Evolutionary conservation across 306 rosid species (phyloP), one percentile per base, ranked within the genome.

Genomic region (Arachis hypogaea): DNA sequence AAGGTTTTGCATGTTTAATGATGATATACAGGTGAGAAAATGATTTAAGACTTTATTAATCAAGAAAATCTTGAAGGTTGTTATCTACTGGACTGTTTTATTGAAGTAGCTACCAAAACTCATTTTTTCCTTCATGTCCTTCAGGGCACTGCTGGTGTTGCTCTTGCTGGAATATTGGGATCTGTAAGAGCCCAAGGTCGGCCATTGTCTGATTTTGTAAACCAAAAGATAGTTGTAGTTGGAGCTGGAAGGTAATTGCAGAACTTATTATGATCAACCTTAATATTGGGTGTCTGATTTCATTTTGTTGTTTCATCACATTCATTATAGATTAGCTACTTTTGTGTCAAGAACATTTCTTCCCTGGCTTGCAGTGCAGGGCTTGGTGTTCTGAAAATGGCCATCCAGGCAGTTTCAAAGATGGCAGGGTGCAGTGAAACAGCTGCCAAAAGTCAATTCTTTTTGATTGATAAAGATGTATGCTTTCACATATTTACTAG

Each of bases 101-200:
- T 16, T 80, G 68, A 57, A 57, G 59, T 57, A 63, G 65, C 52
- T 40, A 58, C 64, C 63, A 22, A 75, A 75, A 46, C 45, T 75
- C 43, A 7, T 68, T 36, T 2, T 79, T 83, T 79, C 58, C 58
- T 79, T 87, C 69, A 55, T 82, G 55, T 77, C 44, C 67, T 80
- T 22, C 60, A 92, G 99, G 99, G 99, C 70, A 95, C 99, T 85
- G 99, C 99, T 10, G 99, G 99, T 71, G 98, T 95, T 83, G 99
- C 99, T 78, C 99, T 95, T 76, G 99, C 98, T 29, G 99, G 99
- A 79, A 81, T 95, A 55, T 81, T 95, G 80, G 99, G 99, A 83
- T 66, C 90, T 71, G 99, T 92, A 42, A 88, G 99, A 87, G 92
- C 98, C 67, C 96, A 95, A 86, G 99, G 99, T 57, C 93, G 79